Evolutionary conservation across 163 green algal genomes (phyloP).

Genomic region (Scenedesmus sp.): DNA sequence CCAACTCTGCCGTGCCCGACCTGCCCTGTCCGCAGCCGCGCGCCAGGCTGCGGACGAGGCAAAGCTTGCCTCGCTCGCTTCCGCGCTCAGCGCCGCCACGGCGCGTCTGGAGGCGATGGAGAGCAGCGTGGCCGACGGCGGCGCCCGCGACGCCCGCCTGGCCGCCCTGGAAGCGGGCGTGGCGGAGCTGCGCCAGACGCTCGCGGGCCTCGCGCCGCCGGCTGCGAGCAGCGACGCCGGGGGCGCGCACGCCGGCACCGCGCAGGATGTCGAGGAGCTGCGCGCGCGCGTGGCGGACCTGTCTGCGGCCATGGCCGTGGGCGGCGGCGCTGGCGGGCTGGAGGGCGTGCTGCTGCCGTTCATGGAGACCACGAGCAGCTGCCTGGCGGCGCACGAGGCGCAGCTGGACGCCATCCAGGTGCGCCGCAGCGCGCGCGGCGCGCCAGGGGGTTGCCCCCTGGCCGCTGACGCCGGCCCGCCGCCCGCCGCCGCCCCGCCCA

Average conservation of each 20-base stretch:
- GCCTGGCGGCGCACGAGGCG: slow-evolving; percentile 38
- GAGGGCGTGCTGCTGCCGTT: slow-evolving; percentile 41
- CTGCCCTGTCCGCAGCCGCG: not conserved
- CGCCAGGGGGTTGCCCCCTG: not conserved
- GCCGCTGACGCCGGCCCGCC: too few species aligned
- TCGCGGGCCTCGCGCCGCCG: too few species aligned
- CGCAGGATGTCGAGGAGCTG: not conserved
- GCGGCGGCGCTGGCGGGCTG: slow-evolving; percentile 1
- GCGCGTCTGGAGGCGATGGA: not conserved
- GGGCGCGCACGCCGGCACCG: too few species aligned
- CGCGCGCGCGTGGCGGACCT: not conserved
- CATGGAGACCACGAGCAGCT: slow-evolving; percentile 46
- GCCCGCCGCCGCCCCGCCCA: too few species aligned
- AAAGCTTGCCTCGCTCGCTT: not conserved
- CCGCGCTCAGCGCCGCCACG: not conserved
- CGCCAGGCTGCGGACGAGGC: slow-evolving; percentile 2
- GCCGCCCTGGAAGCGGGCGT: slow-evolving; percentile 1
- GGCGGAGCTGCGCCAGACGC: slow-evolving; percentile 5
- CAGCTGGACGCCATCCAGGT: slow-evolving; percentile 38
- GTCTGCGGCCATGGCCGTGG: not conserved
- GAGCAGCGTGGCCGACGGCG: not conserved
- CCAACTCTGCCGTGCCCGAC: not conserved
- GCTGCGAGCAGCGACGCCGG: too few species aligned
- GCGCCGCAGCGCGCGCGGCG: too few species aligned
- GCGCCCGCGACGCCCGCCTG: slow-evolving; percentile 1